phyloP scores from a whole-genome alignment of 164 flowering plant species.

The Aristolochia fimbriata region DNA sequence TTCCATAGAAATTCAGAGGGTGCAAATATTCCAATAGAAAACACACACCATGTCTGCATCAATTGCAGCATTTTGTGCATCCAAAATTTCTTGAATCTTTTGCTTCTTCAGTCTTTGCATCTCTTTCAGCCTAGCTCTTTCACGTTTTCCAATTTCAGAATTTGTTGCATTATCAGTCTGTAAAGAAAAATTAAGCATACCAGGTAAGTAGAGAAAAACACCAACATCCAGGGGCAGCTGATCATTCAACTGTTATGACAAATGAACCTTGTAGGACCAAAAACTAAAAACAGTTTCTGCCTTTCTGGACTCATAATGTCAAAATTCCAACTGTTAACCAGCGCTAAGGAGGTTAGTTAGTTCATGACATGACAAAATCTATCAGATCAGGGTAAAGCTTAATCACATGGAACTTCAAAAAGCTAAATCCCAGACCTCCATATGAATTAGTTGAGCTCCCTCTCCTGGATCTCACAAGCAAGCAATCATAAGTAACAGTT shows the following conservation, averaged over 20 bases:
- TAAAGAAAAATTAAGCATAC: constrained; percentile 1
- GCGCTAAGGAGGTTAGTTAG: no score
- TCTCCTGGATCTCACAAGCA: no score
- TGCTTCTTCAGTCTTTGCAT: constrained; percentile 81
- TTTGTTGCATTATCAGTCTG: constrained; percentile 32
- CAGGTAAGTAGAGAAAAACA: not conserved
- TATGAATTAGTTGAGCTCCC: no score
- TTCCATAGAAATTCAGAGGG: not conserved
- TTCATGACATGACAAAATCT: no score
- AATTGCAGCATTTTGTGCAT: constrained; percentile 76
- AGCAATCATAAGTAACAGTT: no score
- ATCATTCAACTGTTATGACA: not conserved
- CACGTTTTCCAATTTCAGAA: constrained; percentile 61
- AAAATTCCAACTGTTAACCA: no score
- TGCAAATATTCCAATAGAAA: not conserved
- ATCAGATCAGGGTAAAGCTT: no score
- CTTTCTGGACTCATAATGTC: no score
- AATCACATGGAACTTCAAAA: no score
- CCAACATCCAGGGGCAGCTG: not conserved
- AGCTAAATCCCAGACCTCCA: no score
- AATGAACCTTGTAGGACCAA: no score
- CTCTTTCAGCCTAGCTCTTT: constrained; percentile 65
- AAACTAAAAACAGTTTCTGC: no score
- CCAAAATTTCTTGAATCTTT: constrained; percentile 80
- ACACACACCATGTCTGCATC: constrained; percentile 84